Conservation (phyloP, 306 rosid species). For the Quercus dentata region DNA sequence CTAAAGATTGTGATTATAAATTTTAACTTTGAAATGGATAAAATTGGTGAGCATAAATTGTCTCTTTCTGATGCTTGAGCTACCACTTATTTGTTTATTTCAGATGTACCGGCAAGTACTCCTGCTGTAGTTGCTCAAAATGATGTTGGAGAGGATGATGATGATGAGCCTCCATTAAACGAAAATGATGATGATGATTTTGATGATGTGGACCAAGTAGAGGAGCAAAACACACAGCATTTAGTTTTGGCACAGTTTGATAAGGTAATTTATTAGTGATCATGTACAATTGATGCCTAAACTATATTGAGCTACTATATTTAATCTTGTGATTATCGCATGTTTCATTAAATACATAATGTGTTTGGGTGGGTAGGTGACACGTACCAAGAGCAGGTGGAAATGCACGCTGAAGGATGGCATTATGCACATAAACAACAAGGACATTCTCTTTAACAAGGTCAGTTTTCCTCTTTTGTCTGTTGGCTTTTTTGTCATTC, state of each 20-base stretch:
- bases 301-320: not conserved
- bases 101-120: slow-evolving; percentile 77
- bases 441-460: slow-evolving; percentile 97
- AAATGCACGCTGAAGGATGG: slow-evolving; percentile 97
- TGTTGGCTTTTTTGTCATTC: not conserved
- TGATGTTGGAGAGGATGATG: slow-evolving; percentile 62
- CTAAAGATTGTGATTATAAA: slow-evolving; percentile 5
- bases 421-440: slow-evolving; percentile 89
- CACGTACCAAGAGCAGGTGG: slow-evolving; percentile 99
- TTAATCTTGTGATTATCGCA: not conserved
- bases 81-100: not conserved
- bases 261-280: slow-evolving; percentile 42
- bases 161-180: slow-evolving; percentile 87
- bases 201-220: slow-evolving; percentile 91
- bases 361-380: slow-evolving; percentile 52
- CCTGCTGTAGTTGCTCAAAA: slow-evolving; percentile 58
- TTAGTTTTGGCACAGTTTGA: slow-evolving; percentile 98
- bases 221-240: slow-evolving; percentile 78
- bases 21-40: slow-evolving; percentile 12
- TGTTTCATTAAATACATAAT: not conserved
- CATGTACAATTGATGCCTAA: not conserved
- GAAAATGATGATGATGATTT: slow-evolving; percentile 94
- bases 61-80: slow-evolving; percentile 1
- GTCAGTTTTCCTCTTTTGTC: slow-evolving; percentile 31
- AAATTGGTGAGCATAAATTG: not conserved